Conservation (phyloP, 805 yeast genomes). For the Monosporozyma servazzii region DNA sequence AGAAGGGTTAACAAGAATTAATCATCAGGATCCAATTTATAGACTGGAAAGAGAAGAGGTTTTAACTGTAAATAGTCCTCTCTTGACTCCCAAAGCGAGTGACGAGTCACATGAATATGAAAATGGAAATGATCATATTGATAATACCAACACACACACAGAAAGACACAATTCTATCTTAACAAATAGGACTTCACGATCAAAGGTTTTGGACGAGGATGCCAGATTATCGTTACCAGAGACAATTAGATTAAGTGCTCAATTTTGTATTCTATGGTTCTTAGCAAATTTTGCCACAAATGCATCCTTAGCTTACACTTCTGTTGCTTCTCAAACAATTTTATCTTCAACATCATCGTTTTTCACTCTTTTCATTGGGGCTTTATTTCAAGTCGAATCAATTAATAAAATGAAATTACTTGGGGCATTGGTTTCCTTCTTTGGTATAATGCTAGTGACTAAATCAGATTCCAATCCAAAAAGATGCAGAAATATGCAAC, state of each 20-base stretch:
- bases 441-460: conserved; percentile 77
- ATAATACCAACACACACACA: not conserved
- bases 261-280: conserved; percentile 86
- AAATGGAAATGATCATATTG: not conserved
- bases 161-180: not conserved
- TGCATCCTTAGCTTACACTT: conserved; percentile 77
- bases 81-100: not conserved
- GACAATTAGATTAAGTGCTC: conserved; percentile 64
- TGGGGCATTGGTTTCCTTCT: conserved; percentile 62
- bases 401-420: conserved; percentile 55
- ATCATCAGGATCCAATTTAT: conserved; percentile 2
- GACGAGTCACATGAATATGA: not conserved
- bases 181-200: not conserved
- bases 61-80: conserved; percentile 1
- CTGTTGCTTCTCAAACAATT: conserved; percentile 91
- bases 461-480: conserved; percentile 43
- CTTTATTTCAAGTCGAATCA: conserved; percentile 57
- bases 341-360: conserved; percentile 87
- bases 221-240: conserved; percentile 37
- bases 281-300: conserved; percentile 82
- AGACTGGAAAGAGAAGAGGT: conserved; percentile 2
- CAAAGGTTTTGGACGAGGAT: not conserved
- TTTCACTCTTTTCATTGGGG: conserved; percentile 81
- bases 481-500: not conserved
- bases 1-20: conserved; percentile 16